These are phyloP conservation scores for Salix viminalis DNA, from an alignment of 345 rosid species.

Conservation along the genomic window DNA sequence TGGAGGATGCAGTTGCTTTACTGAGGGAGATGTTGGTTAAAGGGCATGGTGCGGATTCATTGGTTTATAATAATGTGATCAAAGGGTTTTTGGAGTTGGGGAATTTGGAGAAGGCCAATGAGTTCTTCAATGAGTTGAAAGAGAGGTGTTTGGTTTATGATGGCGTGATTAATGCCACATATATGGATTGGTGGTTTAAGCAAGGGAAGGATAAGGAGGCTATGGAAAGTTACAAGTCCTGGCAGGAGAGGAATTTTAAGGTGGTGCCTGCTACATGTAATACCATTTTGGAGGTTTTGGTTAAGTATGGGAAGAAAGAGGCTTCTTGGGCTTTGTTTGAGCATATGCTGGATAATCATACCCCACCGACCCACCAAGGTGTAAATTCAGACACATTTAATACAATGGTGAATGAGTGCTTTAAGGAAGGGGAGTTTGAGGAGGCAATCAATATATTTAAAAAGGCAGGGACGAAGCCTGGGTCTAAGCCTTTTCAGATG, in stretches of 20 bases:
- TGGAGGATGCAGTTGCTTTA: slow-evolving; percentile 70
- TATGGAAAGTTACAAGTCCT: slow-evolving; percentile 71
- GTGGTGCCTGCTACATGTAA: slow-evolving; percentile 84
- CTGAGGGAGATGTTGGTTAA: slow-evolving; percentile 81
- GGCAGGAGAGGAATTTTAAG: slow-evolving; percentile 69
- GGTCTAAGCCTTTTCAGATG: slow-evolving; percentile 77
- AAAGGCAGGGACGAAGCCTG: slow-evolving; percentile 63
- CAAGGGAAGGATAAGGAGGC: slow-evolving; percentile 82
- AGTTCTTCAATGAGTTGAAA: slow-evolving; percentile 80
- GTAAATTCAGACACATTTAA: slow-evolving; percentile 83
- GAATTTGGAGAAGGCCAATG: slow-evolving; percentile 76
- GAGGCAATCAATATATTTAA: slow-evolving; percentile 65
- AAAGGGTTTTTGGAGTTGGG: slow-evolving; percentile 70
- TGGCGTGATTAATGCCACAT: slow-evolving; percentile 77
- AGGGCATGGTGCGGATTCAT: slow-evolving; percentile 93
- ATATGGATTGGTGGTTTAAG: slow-evolving; percentile 95
- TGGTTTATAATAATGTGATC: slow-evolving; percentile 76
- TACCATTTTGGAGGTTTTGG: slow-evolving; percentile 71
- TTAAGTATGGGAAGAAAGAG: slow-evolving; percentile 57
- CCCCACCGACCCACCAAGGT: slow-evolving; percentile 69
- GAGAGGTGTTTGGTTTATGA: slow-evolving; percentile 80
- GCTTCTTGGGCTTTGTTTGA: slow-evolving; percentile 73
- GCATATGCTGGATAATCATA: slow-evolving; percentile 84
- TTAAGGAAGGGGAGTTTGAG: slow-evolving; percentile 56
- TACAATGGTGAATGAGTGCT: slow-evolving; percentile 88